phyloP scores from a whole-genome alignment of 2,329 filamentous ascomycete species.

The Alternaria conjuncta region DNA sequence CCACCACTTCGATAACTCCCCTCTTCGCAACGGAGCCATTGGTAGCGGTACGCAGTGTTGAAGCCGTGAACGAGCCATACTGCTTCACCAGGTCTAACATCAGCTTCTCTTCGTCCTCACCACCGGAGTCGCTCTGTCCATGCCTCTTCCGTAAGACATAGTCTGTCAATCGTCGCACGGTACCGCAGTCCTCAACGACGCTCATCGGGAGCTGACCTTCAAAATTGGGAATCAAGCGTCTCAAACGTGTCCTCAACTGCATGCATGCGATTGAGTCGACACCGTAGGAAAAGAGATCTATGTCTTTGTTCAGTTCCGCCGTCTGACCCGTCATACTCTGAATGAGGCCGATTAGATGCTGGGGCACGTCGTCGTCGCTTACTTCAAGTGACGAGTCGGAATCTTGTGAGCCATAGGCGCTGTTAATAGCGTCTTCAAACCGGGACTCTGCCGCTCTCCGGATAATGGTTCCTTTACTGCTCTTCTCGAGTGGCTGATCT shows the following conservation, averaged over 20 bases:
- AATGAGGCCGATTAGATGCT: conserved; percentile 27
- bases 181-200: conserved; percentile 66
- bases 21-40: conserved; percentile 2
- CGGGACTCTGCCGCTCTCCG: conserved; percentile 59
- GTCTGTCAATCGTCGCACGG: conserved; percentile 52
- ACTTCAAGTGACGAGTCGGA: conserved; percentile 21
- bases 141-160: conserved; percentile 50
- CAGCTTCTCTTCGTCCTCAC: conserved; percentile 46
- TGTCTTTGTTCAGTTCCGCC: conserved; percentile 39
- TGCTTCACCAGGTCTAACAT: conserved; percentile 58
- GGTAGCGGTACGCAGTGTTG: background rate
- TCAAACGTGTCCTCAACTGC: conserved; percentile 55
- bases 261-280: conserved; percentile 67
- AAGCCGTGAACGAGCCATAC: conserved; percentile 53
- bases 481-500: conserved; percentile 58
- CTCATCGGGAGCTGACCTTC: conserved; percentile 59
- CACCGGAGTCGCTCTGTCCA: conserved; percentile 38
- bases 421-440: conserved; percentile 57
- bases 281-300: conserved; percentile 64
- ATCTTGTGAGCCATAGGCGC: conserved; percentile 51
- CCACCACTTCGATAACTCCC: conserved; percentile 20
- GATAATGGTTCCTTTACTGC: conserved; percentile 68
- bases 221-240: conserved; percentile 43
- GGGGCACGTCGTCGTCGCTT: conserved; percentile 35
- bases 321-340: conserved; percentile 31